phyloP scores from a whole-genome alignment of 2,329 filamentous ascomycete species.

The Penicillium sp. region DNA sequence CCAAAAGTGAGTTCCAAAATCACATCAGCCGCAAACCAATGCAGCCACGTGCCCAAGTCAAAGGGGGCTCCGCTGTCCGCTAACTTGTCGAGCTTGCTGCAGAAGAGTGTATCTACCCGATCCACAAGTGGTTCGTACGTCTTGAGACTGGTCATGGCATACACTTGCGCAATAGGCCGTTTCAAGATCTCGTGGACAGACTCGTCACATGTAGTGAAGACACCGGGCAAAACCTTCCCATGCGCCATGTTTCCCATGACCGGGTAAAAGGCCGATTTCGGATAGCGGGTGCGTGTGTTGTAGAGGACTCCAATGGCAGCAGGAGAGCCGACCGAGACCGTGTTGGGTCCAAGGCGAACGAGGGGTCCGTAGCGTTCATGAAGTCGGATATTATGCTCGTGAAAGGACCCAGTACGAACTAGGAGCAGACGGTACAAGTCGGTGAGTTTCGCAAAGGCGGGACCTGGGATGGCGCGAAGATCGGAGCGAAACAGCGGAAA shows the following conservation, averaged over 20 bases:
- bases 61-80: constrained; percentile 3
- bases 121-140: constrained; percentile 10
- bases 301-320: constrained; percentile 4
- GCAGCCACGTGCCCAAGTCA: constrained; percentile 11
- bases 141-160: constrained; percentile 9
- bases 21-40: constrained; percentile 11
- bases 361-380: constrained; percentile 12
- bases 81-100: constrained; percentile 4
- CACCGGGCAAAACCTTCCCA: constrained; percentile 8
- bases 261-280: constrained; percentile 7
- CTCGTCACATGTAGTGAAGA: constrained; percentile 10
- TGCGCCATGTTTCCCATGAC: constrained; percentile 9
- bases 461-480: constrained; percentile 8
- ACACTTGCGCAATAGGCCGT: constrained; percentile 9
- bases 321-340: constrained; percentile 8
- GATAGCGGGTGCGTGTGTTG: constrained; percentile 1
- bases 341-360: constrained; percentile 14
- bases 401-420: constrained; percentile 3
- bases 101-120: constrained; percentile 3
- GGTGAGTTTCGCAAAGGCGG: constrained; percentile 7
- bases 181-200: constrained; percentile 8
- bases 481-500: neutral
- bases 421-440: constrained; percentile 7
- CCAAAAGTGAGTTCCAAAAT: constrained; percentile 7
- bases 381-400: constrained; percentile 8